Base-by-base conservation (phyloP, 2,329 filamentous ascomycete genomes). In the Sporothrix protearum region DNA sequence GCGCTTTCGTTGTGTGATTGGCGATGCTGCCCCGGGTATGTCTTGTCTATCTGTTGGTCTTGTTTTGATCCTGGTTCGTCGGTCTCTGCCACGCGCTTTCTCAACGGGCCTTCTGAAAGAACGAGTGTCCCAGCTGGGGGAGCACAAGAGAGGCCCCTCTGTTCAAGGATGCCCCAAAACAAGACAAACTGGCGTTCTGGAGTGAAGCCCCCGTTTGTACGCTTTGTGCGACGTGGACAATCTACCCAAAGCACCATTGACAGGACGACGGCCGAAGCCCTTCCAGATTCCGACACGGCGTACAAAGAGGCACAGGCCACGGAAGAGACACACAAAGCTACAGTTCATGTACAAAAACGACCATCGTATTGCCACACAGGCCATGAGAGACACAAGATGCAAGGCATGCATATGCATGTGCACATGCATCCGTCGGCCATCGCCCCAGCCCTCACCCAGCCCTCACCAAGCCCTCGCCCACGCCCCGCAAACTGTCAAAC, bases 161-260 rank as follows among this genome's bases (percentile, higher is more conserved):
- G 10, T 19, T n/a, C 16, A n/a, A 0, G 57, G 8, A 39, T n/a
- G n/a, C n/a, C 19, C 30, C 36, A 33, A 47, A 47, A 33, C 16
- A 49, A 33, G 42, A 47, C 47, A 30, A 30, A 4, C 14, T 19
- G 14, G 63, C 25, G 63, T 49, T 49, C 63, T 33, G 9, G 63
- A 66, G 42, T 49, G 33, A 12, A 47, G 19, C 42, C 33, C 6
- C 14, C 42, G 42, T 12, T 10, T 28, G 49, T 53, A 28, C 49
- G 9, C 49, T 25, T 25, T 33, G 63, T 66, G 28, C 16, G 22
- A 49, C 42, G 16, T 33, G 61, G n/a, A 2, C 2, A 66, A n/a
- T 66, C 25, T 30, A 66, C 30, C 39, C 42, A 33, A 47, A 66
- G 63, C 63, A 66, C 7, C 42, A 66, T 66, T 66, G 42, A 66